Base-by-base conservation (phyloP, 306 rosid species). In the Herpetospermum pedunculosum region DNA sequence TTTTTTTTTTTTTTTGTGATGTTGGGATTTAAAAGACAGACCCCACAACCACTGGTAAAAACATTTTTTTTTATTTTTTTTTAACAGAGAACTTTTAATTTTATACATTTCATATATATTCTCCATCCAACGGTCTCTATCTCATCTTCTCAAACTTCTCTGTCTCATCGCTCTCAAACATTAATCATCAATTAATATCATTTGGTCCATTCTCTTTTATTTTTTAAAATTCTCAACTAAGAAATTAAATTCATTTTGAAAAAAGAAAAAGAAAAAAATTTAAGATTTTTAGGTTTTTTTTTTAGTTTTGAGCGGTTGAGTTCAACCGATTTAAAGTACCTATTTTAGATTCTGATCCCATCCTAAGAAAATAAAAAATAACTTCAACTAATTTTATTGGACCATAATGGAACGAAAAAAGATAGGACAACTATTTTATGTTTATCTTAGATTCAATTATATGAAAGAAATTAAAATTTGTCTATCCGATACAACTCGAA, bases 1-100 rank as follows among this genome's bases (percentile, higher is more conserved):
- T 57, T 41, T 60, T 70, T 54, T 54, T 54, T 0, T 4, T 3
- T 29, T 58, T 58, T 15, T 0, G 1, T 5, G 18, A 71, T 87
- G 90, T 81, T 84, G 88, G 90, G 89, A 88, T 84, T 85, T 88
- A 60, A 65, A 80, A 81, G 90, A 87, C 89, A 84, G 89, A 80
- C 82, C 90, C 85, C 86, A 80, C 83, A 30, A 1, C 23, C 21
- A 28, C n/a, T 73, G 70, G 38, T 29, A 46, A 38, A 21, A 32
- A 46, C 14, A 0, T 3, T 13, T 10, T 10, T 38, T 6, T 38
- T 38, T 38, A 38, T 38, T 38, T 6, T 38, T 5, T 75, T 69
- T 19, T 10, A 26, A 60, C 43, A 8, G 1, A 53, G 19, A 23
- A 65, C 30, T 28, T 69, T 69, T 69, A 43, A 69, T 49, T 4